These are phyloP conservation scores for Chaetomiaceae sp. DNA, from an alignment of 2,329 filamentous ascomycete species.

Conservation along the genomic window DNA sequence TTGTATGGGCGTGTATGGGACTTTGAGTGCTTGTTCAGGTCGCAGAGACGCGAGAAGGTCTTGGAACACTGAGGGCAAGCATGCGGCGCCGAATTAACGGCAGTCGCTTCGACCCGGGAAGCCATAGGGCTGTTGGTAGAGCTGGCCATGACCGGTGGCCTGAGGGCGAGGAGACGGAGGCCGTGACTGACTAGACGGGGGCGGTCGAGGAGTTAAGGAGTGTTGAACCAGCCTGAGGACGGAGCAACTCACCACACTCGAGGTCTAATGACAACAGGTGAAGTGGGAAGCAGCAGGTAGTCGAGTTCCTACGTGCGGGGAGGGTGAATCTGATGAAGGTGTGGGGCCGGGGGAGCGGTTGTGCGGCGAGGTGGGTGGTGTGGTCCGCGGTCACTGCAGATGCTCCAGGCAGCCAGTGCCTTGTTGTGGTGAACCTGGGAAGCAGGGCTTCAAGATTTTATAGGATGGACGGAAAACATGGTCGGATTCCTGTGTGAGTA, in stretches of 20 bases:
- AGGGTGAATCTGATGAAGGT: conserved; percentile 2
- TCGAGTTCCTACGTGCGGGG: not conserved
- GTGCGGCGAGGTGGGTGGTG: conserved; percentile 3
- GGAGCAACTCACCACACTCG: not conserved
- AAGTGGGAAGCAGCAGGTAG: not conserved
- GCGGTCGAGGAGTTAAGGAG: not conserved
- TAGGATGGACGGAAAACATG: conserved; percentile 3
- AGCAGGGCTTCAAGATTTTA: conserved; percentile 11
- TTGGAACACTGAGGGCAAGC: conserved; percentile 29
- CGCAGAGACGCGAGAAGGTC: conserved; percentile 30
- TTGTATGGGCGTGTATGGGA: conserved; percentile 75
- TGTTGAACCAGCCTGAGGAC: not conserved
- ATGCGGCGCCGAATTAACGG: conserved; percentile 12
- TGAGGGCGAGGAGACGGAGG: not conserved
- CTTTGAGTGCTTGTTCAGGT: conserved; percentile 65
- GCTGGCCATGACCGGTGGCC: not conserved
- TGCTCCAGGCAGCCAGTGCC: conserved; percentile 16
- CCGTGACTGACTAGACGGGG: not conserved
- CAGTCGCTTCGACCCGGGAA: conserved; percentile 8
- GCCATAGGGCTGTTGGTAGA: conserved; percentile 12
- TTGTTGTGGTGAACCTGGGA: conserved; percentile 10
- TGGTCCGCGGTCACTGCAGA: conserved; percentile 8
- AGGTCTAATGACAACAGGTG: not conserved
- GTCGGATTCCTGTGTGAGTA: not conserved
- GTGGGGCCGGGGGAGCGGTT: not conserved